Evolutionary conservation across 2,329 filamentous ascomycete genomes (phyloP), one percentile per base, ranked within the genome.

Genomic region (Neophaeococcomyces mojaviensis): DNA sequence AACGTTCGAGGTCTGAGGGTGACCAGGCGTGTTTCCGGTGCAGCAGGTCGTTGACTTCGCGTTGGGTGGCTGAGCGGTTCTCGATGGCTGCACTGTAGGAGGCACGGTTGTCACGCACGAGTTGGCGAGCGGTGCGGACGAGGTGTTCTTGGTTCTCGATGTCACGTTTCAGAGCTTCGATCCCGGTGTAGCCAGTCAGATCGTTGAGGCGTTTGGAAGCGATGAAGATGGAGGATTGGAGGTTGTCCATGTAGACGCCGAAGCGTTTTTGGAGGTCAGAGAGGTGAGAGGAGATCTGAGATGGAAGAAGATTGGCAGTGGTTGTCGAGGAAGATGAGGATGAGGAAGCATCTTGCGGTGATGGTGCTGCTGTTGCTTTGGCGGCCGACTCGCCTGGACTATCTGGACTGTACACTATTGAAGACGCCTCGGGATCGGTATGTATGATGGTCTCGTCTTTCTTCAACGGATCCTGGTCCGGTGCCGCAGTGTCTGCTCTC

Each of bases 1-100:
- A 98, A 46, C 90, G 82, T 68, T 98, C 92, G 24, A 98, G 78
- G 67, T 98, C 92, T 1, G 72, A 64, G 0, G 89, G 82, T 1
- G 82, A 81, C 92, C 92, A 98, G 15, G 82, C 84, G 65, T 95
- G 88, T 68, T 98, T 97, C 48, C 92, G 81, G 51, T 95, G 90
- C 6, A 98, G 78, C 19, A 98, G 77, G 18, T 88, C 87, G 38
- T 94, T 96, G 32, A 97, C 89, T 71, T 98, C 92, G 56, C 92
- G 87, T 68, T 97, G 90, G 1, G 89, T 94, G 13, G 83, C 71
- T n/a, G 87, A 84, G 55, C 94, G 86, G 55, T 84, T 81, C 46
- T 83, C 76, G 54, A 92, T 89, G 26, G 88, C 87, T n/a, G 80
- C 74, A 58, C 90, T 85, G 71, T 97, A 94, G 39, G 75, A 74